A percentile compares a stretch with the other conserved stretches of the same genome.
These are phyloP conservation scores for Penicillium goetzii DNA, from an alignment of 495 filamentous ascomycete genomes.

Conservation along the genomic window DNA sequence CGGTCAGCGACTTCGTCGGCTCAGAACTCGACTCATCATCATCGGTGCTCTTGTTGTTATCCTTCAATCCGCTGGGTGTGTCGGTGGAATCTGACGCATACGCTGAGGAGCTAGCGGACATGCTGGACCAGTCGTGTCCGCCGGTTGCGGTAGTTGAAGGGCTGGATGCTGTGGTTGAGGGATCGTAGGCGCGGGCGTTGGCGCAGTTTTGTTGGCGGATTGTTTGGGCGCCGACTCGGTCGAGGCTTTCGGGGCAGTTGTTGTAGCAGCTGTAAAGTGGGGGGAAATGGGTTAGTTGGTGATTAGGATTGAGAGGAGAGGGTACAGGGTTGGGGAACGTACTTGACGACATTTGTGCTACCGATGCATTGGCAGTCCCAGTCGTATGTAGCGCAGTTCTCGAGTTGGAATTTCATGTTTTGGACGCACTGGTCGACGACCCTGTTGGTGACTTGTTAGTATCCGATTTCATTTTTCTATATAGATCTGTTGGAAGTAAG, in stretches of 20 bases:
- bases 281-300: neutral
- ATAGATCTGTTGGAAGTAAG: neutral
- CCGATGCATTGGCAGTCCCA: slow-evolving; percentile 13
- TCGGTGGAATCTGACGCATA: slow-evolving; percentile 5
- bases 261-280: slow-evolving; percentile 25
- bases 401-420: slow-evolving; percentile 14
- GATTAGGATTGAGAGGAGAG: too few relatives aligned
- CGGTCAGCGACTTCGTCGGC: slow-evolving; percentile 19
- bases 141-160: neutral
- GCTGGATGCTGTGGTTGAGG: slow-evolving; percentile 9
- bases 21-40: neutral
- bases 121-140: neutral
- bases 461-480: neutral
- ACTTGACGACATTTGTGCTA: slow-evolving; percentile 12
- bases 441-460: neutral
- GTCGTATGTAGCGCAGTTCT: slow-evolving; percentile 10
- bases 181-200: slow-evolving; percentile 31
- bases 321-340: neutral
- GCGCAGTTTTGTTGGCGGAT: slow-evolving; percentile 26
- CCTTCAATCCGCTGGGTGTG: neutral
- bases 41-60: neutral
- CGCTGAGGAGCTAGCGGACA: neutral
- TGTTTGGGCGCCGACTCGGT: slow-evolving; percentile 17
- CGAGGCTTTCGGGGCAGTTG: slow-evolving; percentile 25
- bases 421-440: slow-evolving; percentile 13